phyloP scores from a whole-genome alignment of 331 rosid genomes.

The Stylosanthes scabra region DNA sequence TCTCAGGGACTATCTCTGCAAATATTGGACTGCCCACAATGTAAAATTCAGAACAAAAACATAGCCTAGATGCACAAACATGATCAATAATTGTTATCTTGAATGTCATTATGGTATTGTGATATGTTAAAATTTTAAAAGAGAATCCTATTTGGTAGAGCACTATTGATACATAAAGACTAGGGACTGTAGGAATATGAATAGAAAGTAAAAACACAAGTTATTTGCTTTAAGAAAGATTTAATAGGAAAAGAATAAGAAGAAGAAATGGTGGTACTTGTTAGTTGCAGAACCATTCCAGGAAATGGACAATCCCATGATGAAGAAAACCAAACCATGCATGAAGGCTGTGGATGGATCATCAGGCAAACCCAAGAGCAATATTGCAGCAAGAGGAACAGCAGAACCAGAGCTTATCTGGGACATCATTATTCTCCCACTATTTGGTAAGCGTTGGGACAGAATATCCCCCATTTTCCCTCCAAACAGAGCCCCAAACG shows the following conservation, averaged over 20 bases:
- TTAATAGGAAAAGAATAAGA: too few relatives aligned
- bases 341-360: slow-evolving; percentile 58
- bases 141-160: too few relatives aligned
- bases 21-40: slow-evolving; percentile 70
- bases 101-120: too few relatives aligned
- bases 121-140: too few relatives aligned
- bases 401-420: slow-evolving; percentile 66
- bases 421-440: slow-evolving; percentile 66
- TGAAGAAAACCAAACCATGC: slow-evolving; percentile 56
- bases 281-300: slow-evolving; percentile 78
- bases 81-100: neutral
- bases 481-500: slow-evolving; percentile 75
- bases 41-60: slow-evolving; percentile 19
- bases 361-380: slow-evolving; percentile 59
- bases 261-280: slow-evolving; percentile 42
- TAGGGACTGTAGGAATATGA: too few relatives aligned
- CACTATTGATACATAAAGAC: too few relatives aligned
- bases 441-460: slow-evolving; percentile 56
- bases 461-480: slow-evolving; percentile 73
- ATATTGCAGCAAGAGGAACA: slow-evolving; percentile 63
- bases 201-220: too few relatives aligned
- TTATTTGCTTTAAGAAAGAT: too few relatives aligned
- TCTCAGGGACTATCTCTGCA: slow-evolving; percentile 88
- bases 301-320: slow-evolving; percentile 61
- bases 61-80: neutral